Evolutionary conservation across 805 yeast species (phyloP).

Genomic region (Myxozyma lipomycoides): DNA sequence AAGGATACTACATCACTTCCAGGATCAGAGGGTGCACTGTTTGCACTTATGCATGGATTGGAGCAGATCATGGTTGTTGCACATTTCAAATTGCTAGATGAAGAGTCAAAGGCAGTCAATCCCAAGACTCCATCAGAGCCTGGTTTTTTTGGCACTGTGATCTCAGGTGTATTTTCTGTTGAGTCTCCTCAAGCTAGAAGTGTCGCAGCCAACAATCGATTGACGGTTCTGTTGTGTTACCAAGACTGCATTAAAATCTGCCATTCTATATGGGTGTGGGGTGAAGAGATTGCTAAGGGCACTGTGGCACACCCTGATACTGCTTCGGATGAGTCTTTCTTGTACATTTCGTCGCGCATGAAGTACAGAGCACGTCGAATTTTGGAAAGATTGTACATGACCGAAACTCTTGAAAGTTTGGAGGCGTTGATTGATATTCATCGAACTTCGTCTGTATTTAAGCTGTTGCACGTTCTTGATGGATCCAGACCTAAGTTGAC

Average conservation of each 20-base stretch:
- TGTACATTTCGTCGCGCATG: constrained; percentile 53
- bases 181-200: constrained; percentile 50
- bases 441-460: constrained; percentile 44
- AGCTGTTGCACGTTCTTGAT: constrained; percentile 72
- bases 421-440: constrained; percentile 54
- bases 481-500: constrained; percentile 77
- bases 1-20: constrained; percentile 6
- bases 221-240: constrained; percentile 58
- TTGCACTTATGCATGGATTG: constrained; percentile 50
- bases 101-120: constrained; percentile 21
- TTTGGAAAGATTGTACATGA: constrained; percentile 56
- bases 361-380: constrained; percentile 66
- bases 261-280: constrained; percentile 67
- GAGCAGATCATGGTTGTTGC: constrained; percentile 61
- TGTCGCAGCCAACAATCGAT: constrained; percentile 51
- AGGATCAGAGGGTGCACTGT: constrained; percentile 39
- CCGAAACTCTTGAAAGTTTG: constrained; percentile 70
- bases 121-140: constrained; percentile 37
- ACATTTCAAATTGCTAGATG: constrained; percentile 43
- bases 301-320: constrained; percentile 24
- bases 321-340: constrained; percentile 36
- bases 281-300: constrained; percentile 42
- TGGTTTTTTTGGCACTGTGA: constrained; percentile 51
- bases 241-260: constrained; percentile 54
- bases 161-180: constrained; percentile 73